Evolutionary conservation across 768 basidiomycete species (phyloP).

Genomic region (Agrocybe pediades): DNA sequence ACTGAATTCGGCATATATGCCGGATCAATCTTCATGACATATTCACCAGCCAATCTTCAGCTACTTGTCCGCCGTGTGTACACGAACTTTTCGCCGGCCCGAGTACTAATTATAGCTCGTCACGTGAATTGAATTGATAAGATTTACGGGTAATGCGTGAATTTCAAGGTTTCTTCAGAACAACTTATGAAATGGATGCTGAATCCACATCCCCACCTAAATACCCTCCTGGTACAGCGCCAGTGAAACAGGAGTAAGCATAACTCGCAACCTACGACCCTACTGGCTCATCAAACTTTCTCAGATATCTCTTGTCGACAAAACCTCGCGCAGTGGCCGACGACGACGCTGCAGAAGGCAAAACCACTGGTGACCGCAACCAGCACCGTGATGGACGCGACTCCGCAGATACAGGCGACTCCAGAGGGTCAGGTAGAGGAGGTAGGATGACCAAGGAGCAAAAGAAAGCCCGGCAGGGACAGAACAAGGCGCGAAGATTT

Average conservation of each 20-base stretch:
- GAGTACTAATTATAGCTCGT: no score
- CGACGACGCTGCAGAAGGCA: slow-evolving; percentile 63
- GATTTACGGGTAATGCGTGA: no score
- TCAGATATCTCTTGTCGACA: slow-evolving; percentile 34
- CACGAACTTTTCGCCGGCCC: no score
- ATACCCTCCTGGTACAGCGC: slow-evolving; percentile 21
- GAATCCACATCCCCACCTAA: not conserved
- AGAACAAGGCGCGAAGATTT: slow-evolving; percentile 84
- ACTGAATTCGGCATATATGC: no score
- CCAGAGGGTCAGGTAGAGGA: slow-evolving; percentile 17
- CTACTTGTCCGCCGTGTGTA: no score
- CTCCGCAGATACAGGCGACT: slow-evolving; percentile 19
- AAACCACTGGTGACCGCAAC: slow-evolving; percentile 37
- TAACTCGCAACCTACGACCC: not conserved
- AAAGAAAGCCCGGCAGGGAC: slow-evolving; percentile 74
- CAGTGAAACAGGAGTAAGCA: slow-evolving; percentile 40
- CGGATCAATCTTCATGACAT: no score
- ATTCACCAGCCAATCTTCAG: no score
- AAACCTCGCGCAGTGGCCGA: slow-evolving; percentile 28
- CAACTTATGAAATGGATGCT: not conserved
- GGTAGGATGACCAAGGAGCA: slow-evolving; percentile 58
- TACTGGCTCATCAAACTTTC: not conserved
- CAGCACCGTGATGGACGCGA: slow-evolving; percentile 22
- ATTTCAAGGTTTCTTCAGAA: no score
- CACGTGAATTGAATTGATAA: no score